phyloP scores from a whole-genome alignment of 352 stramenopile genomes.

The Pythium phragmitis region DNA sequence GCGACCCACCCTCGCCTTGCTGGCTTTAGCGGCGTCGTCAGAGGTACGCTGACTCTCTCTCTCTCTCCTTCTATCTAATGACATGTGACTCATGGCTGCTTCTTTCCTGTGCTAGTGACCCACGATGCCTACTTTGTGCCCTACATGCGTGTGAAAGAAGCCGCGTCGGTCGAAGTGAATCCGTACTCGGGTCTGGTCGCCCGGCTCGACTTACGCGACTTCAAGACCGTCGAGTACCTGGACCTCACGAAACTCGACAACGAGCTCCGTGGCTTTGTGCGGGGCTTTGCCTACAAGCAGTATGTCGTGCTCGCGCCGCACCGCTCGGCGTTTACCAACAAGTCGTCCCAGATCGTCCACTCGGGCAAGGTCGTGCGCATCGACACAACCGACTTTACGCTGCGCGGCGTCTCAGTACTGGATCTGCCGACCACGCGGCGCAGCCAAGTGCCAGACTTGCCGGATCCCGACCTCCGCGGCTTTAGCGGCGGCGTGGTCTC shows the following conservation, averaged over 20 bases:
- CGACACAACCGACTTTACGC: constrained; percentile 66
- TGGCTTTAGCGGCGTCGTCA: constrained; percentile 67
- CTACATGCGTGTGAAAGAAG: constrained; percentile 50
- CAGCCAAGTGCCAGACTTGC: constrained; percentile 67
- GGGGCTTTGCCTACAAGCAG: constrained; percentile 72
- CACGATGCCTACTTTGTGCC: constrained; percentile 78
- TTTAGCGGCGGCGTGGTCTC: constrained; percentile 68
- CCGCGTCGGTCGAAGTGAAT: constrained; percentile 37
- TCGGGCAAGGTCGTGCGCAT: constrained; percentile 73
- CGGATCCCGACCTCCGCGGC: constrained; percentile 59
- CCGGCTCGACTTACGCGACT: constrained; percentile 63
- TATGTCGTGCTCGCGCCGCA: constrained; percentile 71
- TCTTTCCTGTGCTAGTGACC: constrained; percentile 35
- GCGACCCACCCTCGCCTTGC: constrained; percentile 40
- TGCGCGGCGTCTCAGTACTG: constrained; percentile 43
- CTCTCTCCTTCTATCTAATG: background rate
- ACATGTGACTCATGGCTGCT: background rate
- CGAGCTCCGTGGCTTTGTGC: constrained; percentile 62
- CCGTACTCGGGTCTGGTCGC: constrained; percentile 65
- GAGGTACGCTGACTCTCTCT: constrained; percentile 26
- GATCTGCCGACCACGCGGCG: constrained; percentile 52
- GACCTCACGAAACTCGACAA: constrained; percentile 48
- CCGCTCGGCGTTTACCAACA: constrained; percentile 34
- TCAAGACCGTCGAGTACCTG: constrained; percentile 46
- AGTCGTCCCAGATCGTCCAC: constrained; percentile 26